phyloP scores from a whole-genome alignment of 768 basidiomycete genomes.

The Coprinellus aureogranulatus region DNA sequence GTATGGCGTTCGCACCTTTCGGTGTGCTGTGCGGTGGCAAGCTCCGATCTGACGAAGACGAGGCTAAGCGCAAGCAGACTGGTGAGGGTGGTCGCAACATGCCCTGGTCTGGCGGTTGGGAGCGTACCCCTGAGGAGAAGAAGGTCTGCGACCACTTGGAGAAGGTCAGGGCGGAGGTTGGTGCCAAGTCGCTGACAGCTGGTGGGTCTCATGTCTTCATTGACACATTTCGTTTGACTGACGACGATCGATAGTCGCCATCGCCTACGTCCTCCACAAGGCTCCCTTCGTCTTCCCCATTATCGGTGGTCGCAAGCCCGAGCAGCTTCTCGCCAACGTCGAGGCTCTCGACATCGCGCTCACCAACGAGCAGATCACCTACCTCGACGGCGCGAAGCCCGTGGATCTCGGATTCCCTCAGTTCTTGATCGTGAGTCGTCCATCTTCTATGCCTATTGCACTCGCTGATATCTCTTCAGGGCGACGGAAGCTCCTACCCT shows the following conservation, averaged over 20 bases:
- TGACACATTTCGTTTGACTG: not conserved
- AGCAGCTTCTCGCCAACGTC: constrained; percentile 42
- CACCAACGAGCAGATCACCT: constrained; percentile 35
- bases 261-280: constrained; percentile 52
- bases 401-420: constrained; percentile 9
- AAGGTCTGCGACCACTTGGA: constrained; percentile 35
- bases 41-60: constrained; percentile 46
- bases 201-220: constrained; percentile 21
- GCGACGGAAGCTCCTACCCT: not conserved
- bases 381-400: constrained; percentile 29
- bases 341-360: constrained; percentile 42
- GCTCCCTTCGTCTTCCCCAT: constrained; percentile 48
- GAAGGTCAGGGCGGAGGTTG: constrained; percentile 45
- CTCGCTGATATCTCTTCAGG: not conserved
- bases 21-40: constrained; percentile 36
- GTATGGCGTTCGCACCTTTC: constrained; percentile 32
- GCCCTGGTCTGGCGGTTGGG: constrained; percentile 1
- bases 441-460: not conserved
- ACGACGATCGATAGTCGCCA: constrained; percentile 32
- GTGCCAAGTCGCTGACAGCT: constrained; percentile 41
- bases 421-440: constrained; percentile 6
- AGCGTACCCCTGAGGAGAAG: constrained; percentile 6
- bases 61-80: not conserved
- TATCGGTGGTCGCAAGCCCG: constrained; percentile 33
- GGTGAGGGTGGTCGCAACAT: constrained; percentile 8